Conservation (phyloP, 306 rosid genomes). For the Potentilla sterilis region DNA sequence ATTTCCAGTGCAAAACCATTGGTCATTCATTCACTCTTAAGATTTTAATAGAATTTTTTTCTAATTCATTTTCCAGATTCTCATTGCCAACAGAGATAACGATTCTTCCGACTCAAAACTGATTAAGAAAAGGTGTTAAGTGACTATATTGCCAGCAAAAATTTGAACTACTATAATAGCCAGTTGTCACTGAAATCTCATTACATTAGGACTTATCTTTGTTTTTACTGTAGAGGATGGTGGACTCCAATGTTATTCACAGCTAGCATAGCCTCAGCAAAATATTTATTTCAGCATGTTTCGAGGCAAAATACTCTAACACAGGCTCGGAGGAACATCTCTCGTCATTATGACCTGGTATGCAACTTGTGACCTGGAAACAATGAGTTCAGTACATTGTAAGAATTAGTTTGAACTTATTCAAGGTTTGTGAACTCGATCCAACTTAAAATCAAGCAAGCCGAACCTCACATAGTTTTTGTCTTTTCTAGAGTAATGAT, state of each 20-base stretch:
- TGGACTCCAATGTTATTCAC: slow-evolving; percentile 87
- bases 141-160: slow-evolving; percentile 1
- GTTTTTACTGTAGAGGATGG: slow-evolving; percentile 68
- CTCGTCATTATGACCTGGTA: slow-evolving; percentile 92
- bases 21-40: not conserved
- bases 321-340: slow-evolving; percentile 84
- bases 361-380: not conserved
- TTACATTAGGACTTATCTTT: slow-evolving; percentile 11
- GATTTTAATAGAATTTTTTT: slow-evolving; percentile 3
- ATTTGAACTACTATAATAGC: not conserved
- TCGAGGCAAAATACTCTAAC: slow-evolving; percentile 82
- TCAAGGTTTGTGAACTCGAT: not conserved
- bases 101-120: slow-evolving; percentile 43
- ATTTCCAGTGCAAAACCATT: not conserved
- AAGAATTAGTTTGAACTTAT: not conserved
- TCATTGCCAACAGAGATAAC: slow-evolving; percentile 75
- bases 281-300: slow-evolving; percentile 62
- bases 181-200: not conserved
- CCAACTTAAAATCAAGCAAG: not conserved
- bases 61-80: slow-evolving; percentile 51
- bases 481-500: slow-evolving; percentile 69
- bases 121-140: slow-evolving; percentile 51
- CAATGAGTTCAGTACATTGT: not conserved
- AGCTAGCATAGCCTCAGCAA: slow-evolving; percentile 71
- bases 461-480: slow-evolving; percentile 11